Evolutionary conservation across 164 flowering plant genomes (phyloP), one percentile per base, ranked within the genome.

Genomic region (Vitis amurensis): DNA sequence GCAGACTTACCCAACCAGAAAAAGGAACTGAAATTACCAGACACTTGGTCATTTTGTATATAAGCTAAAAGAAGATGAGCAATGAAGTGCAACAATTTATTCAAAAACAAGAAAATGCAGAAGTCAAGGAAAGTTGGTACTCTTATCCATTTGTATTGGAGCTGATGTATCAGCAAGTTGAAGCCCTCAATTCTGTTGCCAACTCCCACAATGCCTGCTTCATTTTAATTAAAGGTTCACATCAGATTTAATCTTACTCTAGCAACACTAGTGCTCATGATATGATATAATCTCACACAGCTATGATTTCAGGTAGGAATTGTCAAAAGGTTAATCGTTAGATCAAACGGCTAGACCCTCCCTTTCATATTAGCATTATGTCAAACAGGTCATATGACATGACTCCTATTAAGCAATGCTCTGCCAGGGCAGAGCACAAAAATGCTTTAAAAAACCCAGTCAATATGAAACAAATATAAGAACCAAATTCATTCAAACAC

Each of bases 131-230:
- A 73, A 50, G 71, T 65, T 68, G 53, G 53, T 84, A 81, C 85
- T 73, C 73, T 79, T 72, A 72, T 81, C 85, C 87, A 84, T 84
- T 57, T 56, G 49, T 63, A 44, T 74, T 47, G n/a, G 27, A 58
- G 72, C 50, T 58, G 74, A 61, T 6, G 55, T 17, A 58, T 47
- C 12, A 53, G 29, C 59, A 11, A 12, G 31, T 59, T 52, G 59
- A 61, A 49, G 15, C 57, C 65, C 70, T 50, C 59, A 17, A 16
- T 48, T 61, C 61, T 49, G 11, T 13, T 55, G 50, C 59, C 72
- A 51, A 44, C 58, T 50, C 44, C 13, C 55, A 23, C 61, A 60
- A 37, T 16, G 52, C 78, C 78, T 73, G 68, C 56, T 64, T 63
- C 72, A 73, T 47, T 27, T 27, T 12, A 11, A 59, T 12, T 27